Base-by-base conservation (phyloP, 306 rosid species). In the Quercus wislizeni region DNA sequence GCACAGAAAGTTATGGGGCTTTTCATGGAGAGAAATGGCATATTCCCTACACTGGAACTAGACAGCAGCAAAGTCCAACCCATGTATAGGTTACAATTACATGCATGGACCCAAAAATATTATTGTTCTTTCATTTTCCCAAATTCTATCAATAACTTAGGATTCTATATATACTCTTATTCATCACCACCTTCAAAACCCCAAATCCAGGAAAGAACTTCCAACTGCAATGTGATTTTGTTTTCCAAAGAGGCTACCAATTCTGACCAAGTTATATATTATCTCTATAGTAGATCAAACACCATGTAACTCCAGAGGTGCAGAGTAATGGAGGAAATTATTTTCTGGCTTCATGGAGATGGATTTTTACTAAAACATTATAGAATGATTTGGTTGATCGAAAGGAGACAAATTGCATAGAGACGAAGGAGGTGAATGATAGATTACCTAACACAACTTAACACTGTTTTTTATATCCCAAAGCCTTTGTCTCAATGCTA, bases 301-400 rank as follows among this genome's bases (percentile, higher is more conserved):
- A 28, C 33, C 15, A 71, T 35, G 85, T 61, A 73, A 31, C 46
- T 76, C 74, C 58, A 85, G 74, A 83, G 80, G 85, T 76, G 74
- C 86, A 56, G 81, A 14, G 27, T 65, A 80, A 81, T 73, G 87
- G 83, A 74, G 56, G 76, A 80, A 67, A 81, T 73, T 81, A 80
- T 80, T 78, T 70, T 82, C 62, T 88, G 91, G 85, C 85, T 77
- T 81, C 61, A 89, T 87, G 93, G 90, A 65, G 86, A 85, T 92
- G 92, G 92, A 88, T 83, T 74, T 85, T 88, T 85, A 90, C 74
- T 63, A 76, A 80, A 88, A 87, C 83, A 75, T 79, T 38, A 46
- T 79, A 80, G 68, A 68, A 30, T 75, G 57, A 43, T 52, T 19
- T 3, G 62, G 55, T 59, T 20, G 21, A 61, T 57, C 18, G 83